phyloP scores from a whole-genome alignment of 805 yeast species.

The Debaryomyces tyrocola region DNA sequence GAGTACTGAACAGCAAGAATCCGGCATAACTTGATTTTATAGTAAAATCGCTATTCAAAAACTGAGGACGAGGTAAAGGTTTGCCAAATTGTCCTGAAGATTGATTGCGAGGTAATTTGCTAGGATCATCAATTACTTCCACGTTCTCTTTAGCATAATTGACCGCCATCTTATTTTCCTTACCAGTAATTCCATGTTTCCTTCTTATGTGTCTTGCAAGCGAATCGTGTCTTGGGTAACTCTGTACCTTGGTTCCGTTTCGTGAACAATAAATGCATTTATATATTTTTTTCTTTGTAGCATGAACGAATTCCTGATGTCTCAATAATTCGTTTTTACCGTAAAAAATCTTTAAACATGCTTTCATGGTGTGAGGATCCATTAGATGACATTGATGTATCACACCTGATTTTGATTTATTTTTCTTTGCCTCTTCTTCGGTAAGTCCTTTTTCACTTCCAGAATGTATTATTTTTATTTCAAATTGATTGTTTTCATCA shows the following conservation, averaged over 20 bases:
- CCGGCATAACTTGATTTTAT: slow-evolving; percentile 30
- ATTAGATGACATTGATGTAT: slow-evolving; percentile 43
- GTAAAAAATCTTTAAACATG: slow-evolving; percentile 41
- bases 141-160: slow-evolving; percentile 44
- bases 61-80: slow-evolving; percentile 32
- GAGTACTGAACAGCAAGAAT: slow-evolving; percentile 28
- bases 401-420: slow-evolving; percentile 20
- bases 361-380: slow-evolving; percentile 30
- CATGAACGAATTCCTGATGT: slow-evolving; percentile 49
- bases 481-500: background rate
- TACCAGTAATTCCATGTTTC: slow-evolving; percentile 45
- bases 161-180: slow-evolving; percentile 45
- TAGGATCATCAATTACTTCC: slow-evolving; percentile 34
- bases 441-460: background rate
- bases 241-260: slow-evolving; percentile 34
- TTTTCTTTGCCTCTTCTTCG: slow-evolving; percentile 13
- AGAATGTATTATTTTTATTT: background rate
- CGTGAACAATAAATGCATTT: slow-evolving; percentile 41
- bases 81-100: slow-evolving; percentile 11
- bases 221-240: slow-evolving; percentile 46
- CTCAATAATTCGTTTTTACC: slow-evolving; percentile 44
- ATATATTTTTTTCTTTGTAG: slow-evolving; percentile 41
- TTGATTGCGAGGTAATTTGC: slow-evolving; percentile 1
- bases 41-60: slow-evolving; percentile 28
- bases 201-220: slow-evolving; percentile 44